Conservation (phyloP, 2,329 filamentous ascomycete genomes). For the Cercospora sojina region DNA sequence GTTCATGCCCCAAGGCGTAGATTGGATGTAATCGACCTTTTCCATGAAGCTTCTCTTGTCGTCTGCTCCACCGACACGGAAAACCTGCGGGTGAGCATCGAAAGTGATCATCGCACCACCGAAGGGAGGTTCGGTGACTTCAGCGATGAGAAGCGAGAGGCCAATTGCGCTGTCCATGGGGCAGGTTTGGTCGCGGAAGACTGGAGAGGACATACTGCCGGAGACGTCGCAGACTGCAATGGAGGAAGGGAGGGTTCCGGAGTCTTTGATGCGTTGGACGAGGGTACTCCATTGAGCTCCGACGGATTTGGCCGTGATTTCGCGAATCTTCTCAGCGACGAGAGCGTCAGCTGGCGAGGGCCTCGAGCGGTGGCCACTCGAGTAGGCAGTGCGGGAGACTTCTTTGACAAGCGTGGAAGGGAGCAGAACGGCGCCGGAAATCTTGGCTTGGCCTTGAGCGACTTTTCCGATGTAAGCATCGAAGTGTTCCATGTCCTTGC, state of each 20-base stretch:
- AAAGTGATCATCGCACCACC: constrained; percentile 59
- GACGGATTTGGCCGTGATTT: constrained; percentile 42
- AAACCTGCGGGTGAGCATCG: constrained; percentile 43
- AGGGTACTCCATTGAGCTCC: constrained; percentile 58
- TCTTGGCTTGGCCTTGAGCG: constrained; percentile 48
- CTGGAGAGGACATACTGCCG: constrained; percentile 50
- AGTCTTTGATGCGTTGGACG: constrained; percentile 58
- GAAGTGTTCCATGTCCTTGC: constrained; percentile 54
- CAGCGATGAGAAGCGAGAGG: constrained; percentile 56
- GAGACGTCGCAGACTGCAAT: constrained; percentile 61
- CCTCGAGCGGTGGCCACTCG: background rate
- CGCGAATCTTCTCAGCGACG: constrained; percentile 35
- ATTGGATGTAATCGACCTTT: constrained; percentile 42
- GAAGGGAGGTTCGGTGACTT: constrained; percentile 55
- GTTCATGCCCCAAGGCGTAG: constrained; percentile 43
- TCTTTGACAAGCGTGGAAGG: constrained; percentile 51
- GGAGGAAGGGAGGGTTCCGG: constrained; percentile 53
- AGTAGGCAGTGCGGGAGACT: background rate
- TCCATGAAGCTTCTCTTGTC: constrained; percentile 42
- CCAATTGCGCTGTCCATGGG: constrained; percentile 58
- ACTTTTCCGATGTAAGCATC: constrained; percentile 52
- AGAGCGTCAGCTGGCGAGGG: constrained; percentile 19
- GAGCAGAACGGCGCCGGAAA: constrained; percentile 57
- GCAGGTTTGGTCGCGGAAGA: constrained; percentile 47
- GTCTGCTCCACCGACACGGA: constrained; percentile 42